phyloP scores from a whole-genome alignment of 495 filamentous ascomycete genomes.

The Aspergillus haitiensis region DNA sequence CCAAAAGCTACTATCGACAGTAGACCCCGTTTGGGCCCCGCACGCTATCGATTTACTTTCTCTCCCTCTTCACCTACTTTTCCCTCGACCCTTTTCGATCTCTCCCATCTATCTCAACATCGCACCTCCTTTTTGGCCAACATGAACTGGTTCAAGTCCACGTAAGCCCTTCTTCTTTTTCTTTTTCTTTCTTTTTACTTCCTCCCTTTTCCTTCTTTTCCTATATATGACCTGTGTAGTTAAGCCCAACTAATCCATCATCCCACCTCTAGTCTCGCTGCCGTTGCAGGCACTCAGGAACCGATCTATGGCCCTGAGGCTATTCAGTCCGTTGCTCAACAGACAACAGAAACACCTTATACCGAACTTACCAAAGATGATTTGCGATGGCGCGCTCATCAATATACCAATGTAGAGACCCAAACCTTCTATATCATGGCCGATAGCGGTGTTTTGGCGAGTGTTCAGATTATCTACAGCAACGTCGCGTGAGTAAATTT shows the following conservation, averaged over 20 bases:
- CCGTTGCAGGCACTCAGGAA: conserved; percentile 92
- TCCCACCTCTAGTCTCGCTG: conserved; percentile 65
- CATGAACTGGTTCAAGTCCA: conserved; percentile 74
- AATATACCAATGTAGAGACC: conserved; percentile 91
- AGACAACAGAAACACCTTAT: conserved; percentile 76
- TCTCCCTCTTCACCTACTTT: conserved; percentile 13
- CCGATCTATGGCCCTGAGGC: conserved; percentile 92
- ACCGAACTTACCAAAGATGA: conserved; percentile 75
- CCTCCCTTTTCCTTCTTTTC: conserved; percentile 13
- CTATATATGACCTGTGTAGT: conserved; percentile 2
- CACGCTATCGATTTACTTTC: conserved; percentile 34
- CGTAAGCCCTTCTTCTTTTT: conserved; percentile 46
- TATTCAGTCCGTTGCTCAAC: conserved; percentile 78
- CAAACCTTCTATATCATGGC: conserved; percentile 90
- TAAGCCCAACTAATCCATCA: conserved; percentile 25
- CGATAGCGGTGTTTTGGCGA: conserved; percentile 71
- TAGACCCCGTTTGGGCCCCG: conserved; percentile 32
- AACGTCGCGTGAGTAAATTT: conserved; percentile 78
- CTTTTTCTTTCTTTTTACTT: neutral
- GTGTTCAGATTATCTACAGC: conserved; percentile 94
- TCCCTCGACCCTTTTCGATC: conserved; percentile 29
- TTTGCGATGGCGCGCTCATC: conserved; percentile 76
- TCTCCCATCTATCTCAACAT: conserved; percentile 21
- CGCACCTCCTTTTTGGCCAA: conserved; percentile 20
- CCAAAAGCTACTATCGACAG: conserved; percentile 5